Evolutionary conservation across 306 rosid genomes (phyloP), one percentile per base, ranked within the genome.

Genomic region (Mimosa pudica): DNA sequence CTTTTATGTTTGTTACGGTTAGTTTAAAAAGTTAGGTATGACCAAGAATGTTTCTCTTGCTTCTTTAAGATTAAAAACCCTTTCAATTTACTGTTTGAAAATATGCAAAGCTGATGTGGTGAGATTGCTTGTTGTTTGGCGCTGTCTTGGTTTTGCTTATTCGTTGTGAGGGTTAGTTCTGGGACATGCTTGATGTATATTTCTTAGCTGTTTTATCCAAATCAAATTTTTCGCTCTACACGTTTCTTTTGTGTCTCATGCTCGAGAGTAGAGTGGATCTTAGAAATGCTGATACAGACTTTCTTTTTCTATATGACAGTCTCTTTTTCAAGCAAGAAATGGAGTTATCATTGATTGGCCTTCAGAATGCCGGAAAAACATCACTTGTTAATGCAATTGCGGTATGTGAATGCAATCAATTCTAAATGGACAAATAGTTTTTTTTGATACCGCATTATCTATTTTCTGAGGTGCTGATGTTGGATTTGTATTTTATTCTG

Each of bases 281-380:
- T 62, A 62, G 42, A 62, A 32, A 62, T 13, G 17, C 5, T 63
- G 4, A 30, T 35, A 24, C 63, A 51, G 7, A 46, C 13, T 17
- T 10, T 18, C 16, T 49, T 70, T 16, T 35, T 17, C 55, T 6
- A 16, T 42, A 44, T 41, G 68, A 71, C 70, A 89, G 92, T 71
- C 81, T 89, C 70, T 87, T 92, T 75, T 88, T 85, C 86, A 89
- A 92, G 91, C 97, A 89, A 84, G 94, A 92, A 79, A 89, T 89
- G 94, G 92, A 92, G 85, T 80, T 87, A 8, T 89, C 97, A 62
- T 64, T 92, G 74, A 87, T 92, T 76, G 92, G 91, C 92, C 94
- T 92, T 82, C 92, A 89, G 83, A 87, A 91, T 89, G 92, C 93
- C 7, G 90, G 97, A 73, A 92, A 89, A 87, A 89, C 92, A 46